phyloP scores from a whole-genome alignment of 1,284 basidiomycete genomes.

The Papiliotrema nemorosa region DNA sequence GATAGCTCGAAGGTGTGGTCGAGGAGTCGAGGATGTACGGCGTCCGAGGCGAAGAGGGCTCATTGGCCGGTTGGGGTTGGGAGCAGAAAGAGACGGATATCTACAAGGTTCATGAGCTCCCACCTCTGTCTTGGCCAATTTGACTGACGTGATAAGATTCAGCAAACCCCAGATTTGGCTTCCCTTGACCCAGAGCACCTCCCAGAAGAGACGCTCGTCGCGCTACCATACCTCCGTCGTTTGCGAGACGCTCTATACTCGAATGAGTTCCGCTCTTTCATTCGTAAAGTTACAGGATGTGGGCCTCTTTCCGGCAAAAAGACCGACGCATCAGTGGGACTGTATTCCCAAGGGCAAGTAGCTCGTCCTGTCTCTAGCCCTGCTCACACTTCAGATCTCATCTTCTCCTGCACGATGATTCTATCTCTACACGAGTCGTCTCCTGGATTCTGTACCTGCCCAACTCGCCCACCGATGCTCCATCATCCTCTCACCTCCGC shows the following conservation, averaged over 20 bases:
- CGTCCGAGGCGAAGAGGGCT: conserved; percentile 43
- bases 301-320: conserved; percentile 85
- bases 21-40: conserved; percentile 47
- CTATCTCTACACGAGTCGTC: conserved; percentile 89
- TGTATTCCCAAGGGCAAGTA: conserved; percentile 69
- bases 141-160: conserved; percentile 60
- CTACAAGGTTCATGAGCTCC: conserved; percentile 68
- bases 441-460: conserved; percentile 98
- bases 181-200: conserved; percentile 73
- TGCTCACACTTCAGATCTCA: conserved; percentile 62
- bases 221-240: conserved; percentile 71
- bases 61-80: conserved; percentile 61
- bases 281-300: conserved; percentile 86
- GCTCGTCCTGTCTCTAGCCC: background rate
- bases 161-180: conserved; percentile 95
- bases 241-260: conserved; percentile 94
- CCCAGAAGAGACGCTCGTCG: conserved; percentile 56
- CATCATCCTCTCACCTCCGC: conserved; percentile 23
- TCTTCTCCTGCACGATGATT: conserved; percentile 95
- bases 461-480: conserved; percentile 63
- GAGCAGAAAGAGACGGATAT: conserved; percentile 98
- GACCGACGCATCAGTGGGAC: conserved; percentile 94
- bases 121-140: background rate
- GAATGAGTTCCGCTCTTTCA: conserved; percentile 72
- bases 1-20: conserved; percentile 67